phyloP scores from a whole-genome alignment of 768 basidiomycete species.

The Trametes gibbosa region DNA sequence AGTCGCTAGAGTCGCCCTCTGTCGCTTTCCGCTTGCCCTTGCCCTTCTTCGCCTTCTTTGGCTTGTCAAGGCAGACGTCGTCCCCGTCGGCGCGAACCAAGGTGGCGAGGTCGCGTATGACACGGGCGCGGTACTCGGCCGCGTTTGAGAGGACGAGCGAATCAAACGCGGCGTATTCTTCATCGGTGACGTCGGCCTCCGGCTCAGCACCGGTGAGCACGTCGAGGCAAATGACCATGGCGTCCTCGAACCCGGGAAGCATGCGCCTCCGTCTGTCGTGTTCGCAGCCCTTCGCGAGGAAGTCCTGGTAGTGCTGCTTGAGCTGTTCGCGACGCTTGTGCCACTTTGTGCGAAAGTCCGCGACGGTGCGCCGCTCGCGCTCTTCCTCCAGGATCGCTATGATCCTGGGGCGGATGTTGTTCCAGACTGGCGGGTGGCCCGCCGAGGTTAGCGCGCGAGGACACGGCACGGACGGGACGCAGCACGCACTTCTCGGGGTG shows the following conservation, averaged over 20 bases:
- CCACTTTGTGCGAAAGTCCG: background rate
- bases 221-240: background rate
- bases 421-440: conserved; percentile 1
- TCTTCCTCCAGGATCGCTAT: background rate
- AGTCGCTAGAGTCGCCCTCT: background rate
- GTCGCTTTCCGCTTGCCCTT: background rate
- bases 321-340: background rate
- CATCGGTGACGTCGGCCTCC: background rate
- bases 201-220: background rate
- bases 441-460: background rate
- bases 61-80: too few relatives aligned
- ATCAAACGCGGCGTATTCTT: background rate
- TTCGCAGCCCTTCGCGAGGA: background rate
- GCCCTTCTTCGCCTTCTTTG: background rate
- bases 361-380: background rate
- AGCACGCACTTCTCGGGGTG: conserved; percentile 1
- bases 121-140: background rate
- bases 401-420: background rate
- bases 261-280: background rate
- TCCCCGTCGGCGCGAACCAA: background rate
- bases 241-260: conserved; percentile 1
- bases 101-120: background rate
- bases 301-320: background rate
- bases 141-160: background rate
- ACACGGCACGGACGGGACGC: background rate